These are phyloP conservation scores for Notholithocarpus densiflorus DNA, from an alignment of 306 rosid species.

Conservation along the genomic window DNA sequence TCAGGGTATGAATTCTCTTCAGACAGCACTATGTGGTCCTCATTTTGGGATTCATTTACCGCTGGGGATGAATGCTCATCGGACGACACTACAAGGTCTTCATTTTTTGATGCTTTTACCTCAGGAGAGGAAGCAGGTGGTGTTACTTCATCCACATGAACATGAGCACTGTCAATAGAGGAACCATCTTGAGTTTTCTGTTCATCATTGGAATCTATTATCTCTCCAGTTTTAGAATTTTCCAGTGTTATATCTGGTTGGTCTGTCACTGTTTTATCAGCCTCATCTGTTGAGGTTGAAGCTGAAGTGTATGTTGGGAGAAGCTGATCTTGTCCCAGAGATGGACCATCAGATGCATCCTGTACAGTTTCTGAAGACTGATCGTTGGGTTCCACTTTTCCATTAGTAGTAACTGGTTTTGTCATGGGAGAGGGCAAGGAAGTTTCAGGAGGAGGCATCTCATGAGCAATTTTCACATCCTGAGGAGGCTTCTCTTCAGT, in stretches of 20 bases:
- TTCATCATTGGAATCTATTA: slow-evolving; percentile 19
- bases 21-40: background rate
- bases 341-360: slow-evolving; percentile 34
- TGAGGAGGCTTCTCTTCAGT: slow-evolving; percentile 37
- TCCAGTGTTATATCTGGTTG: slow-evolving; percentile 16
- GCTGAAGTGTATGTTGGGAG: slow-evolving; percentile 28
- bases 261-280: slow-evolving; percentile 23
- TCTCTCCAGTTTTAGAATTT: slow-evolving; percentile 26
- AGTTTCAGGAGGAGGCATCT: slow-evolving; percentile 11
- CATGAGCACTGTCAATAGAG: slow-evolving; percentile 17
- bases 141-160: slow-evolving; percentile 4
- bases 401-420: slow-evolving; percentile 31
- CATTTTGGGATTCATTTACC: slow-evolving; percentile 1
- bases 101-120: background rate
- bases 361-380: slow-evolving; percentile 26
- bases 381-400: slow-evolving; percentile 34
- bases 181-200: slow-evolving; percentile 27
- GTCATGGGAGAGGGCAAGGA: slow-evolving; percentile 19
- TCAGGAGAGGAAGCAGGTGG: slow-evolving; percentile 29
- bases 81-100: background rate
- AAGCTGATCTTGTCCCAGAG: slow-evolving; percentile 32
- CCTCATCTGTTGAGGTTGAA: slow-evolving; percentile 28
- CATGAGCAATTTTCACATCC: slow-evolving; percentile 21
- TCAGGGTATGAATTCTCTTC: slow-evolving; percentile 27
- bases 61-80: slow-evolving; percentile 30